Evolutionary conservation across 495 filamentous ascomycete species (phyloP), one percentile per base, ranked within the genome.

Genomic region (Lophiostoma macrostomum): DNA sequence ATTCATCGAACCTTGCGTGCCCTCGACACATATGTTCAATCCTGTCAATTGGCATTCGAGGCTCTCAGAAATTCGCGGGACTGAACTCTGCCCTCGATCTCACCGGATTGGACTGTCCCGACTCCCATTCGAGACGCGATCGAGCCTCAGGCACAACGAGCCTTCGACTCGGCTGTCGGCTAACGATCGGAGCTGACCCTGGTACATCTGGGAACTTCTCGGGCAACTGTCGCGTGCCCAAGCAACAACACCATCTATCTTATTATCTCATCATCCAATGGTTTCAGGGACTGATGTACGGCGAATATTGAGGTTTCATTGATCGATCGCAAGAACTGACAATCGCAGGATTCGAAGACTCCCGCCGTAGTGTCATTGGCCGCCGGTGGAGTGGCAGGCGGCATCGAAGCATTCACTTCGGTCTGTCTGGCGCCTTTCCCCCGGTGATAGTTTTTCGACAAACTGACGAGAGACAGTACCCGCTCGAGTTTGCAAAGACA

Each of bases 401-500:
- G 72, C 23, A 67, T 81, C 28, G 78, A 81, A 64, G 77, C 78
- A 8, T 71, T 73, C 6, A 67, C 71, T 48, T 80, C 79, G 14
- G 75, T 76, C 38, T 37, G 60, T 39, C 28, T 30, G 14, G 16
- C 10, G 6, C 10, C 2, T 1, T 22, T 1, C 0, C 10, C 24
- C 14, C 6, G 19, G 18, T 2, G 1, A 4, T 25, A 13, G 25
- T 27, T 49, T 14, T 11, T 14, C 24, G 20, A 8, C 20, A 54
- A 13, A 30, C 46, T 6, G 11, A 18, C n/a, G 41, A 38, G 25
- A 27, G 25, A 0, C 42, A 80, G 72, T 84, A 84, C 61, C 82
- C 81, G n/a, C 81, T 85, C 56, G 82, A 84, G 58, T 84, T 83
- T 49, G 79, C 82, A 13, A 85, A 85, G 67, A 85, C 82, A 0